A percentile compares a stretch with the other conserved stretches of the same genome.
These are phyloP conservation scores for Dimocarpus longan DNA, from an alignment of 345 rosid species.

Conservation along the genomic window DNA sequence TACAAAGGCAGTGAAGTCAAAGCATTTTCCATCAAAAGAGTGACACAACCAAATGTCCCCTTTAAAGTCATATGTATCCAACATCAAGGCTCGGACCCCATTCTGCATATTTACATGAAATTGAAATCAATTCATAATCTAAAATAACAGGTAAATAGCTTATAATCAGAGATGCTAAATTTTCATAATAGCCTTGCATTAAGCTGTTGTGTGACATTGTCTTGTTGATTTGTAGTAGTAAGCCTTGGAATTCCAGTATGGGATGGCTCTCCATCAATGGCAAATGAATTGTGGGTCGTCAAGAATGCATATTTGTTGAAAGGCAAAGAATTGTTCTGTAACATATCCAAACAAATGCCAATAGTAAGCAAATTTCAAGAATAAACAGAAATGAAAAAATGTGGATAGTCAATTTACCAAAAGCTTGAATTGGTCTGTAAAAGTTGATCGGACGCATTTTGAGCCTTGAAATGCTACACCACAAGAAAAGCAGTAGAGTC, in stretches of 20 bases:
- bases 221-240: slow-evolving; percentile 40
- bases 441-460: slow-evolving; percentile 44
- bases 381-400: not conserved
- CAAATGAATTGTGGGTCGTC: slow-evolving; percentile 63
- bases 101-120: slow-evolving; percentile 32
- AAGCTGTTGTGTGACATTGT: slow-evolving; percentile 34
- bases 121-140: not conserved
- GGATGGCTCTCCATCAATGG: slow-evolving; percentile 39
- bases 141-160: not conserved
- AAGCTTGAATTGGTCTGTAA: slow-evolving; percentile 45
- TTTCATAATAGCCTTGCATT: slow-evolving; percentile 11
- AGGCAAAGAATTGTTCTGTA: slow-evolving; percentile 53
- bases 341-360: not conserved
- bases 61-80: slow-evolving; percentile 59
- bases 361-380: not conserved
- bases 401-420: slow-evolving; percentile 22
- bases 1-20: slow-evolving; percentile 58
- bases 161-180: not conserved
- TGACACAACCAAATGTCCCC: slow-evolving; percentile 70
- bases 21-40: slow-evolving; percentile 47
- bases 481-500: slow-evolving; percentile 44
- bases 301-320: slow-evolving; percentile 61
- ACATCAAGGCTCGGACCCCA: slow-evolving; percentile 68
- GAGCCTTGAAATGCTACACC: slow-evolving; percentile 21
- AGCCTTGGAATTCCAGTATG: slow-evolving; percentile 24